A percentile compares a stretch with the other conserved stretches of the same genome.
These are phyloP conservation scores for Samsoniella hepiali DNA, from an alignment of 2,329 filamentous ascomycete species.

Conservation along the genomic window DNA sequence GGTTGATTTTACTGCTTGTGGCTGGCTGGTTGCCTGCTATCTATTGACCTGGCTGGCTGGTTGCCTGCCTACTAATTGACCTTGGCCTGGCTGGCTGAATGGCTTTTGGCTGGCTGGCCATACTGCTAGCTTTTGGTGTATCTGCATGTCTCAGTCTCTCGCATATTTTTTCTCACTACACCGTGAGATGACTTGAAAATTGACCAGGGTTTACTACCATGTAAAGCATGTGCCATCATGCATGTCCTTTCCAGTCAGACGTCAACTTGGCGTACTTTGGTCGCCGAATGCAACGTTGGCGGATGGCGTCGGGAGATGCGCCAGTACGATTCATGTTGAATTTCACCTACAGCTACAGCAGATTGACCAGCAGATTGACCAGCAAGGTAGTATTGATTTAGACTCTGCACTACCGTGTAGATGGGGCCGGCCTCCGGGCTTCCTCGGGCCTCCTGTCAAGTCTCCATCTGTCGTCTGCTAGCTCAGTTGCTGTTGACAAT, in stretches of 20 bases:
- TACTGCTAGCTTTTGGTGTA: too few relatives aligned
- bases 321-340: background rate
- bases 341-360: background rate
- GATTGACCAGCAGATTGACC: background rate
- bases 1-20: too few relatives aligned
- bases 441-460: conserved; percentile 1
- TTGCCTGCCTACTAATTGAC: too few relatives aligned
- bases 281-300: background rate
- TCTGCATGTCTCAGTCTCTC: too few relatives aligned
- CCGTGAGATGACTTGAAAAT: too few relatives aligned
- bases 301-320: background rate
- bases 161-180: too few relatives aligned
- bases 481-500: background rate
- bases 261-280: background rate
- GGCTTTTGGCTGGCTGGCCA: too few relatives aligned
- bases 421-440: background rate
- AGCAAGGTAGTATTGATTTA: background rate
- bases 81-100: too few relatives aligned
- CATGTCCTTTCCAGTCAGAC: background rate
- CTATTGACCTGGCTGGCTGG: too few relatives aligned
- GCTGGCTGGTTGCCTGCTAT: too few relatives aligned
- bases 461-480: background rate
- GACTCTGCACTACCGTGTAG: background rate
- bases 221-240: too few relatives aligned
- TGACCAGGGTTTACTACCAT: too few relatives aligned